Conservation (phyloP, 2,329 filamentous ascomycete species). For the Cytospora piceae region DNA sequence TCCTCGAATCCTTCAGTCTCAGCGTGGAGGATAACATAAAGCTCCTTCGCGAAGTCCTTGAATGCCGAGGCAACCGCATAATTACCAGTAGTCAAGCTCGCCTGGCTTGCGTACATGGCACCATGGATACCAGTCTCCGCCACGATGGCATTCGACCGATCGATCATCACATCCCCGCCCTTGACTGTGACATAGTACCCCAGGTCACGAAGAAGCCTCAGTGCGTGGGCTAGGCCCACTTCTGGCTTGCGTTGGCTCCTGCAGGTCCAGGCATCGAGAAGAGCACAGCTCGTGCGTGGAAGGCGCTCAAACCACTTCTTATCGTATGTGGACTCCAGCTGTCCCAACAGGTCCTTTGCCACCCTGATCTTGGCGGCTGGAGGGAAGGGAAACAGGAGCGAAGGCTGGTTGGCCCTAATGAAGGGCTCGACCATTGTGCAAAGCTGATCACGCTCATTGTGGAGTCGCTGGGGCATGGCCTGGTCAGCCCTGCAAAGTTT, state of each 20-base stretch:
- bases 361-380: not conserved
- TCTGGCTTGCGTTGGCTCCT: not conserved
- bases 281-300: not conserved
- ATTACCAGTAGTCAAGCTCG: not conserved
- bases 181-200: not conserved
- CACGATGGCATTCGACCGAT: constrained; percentile 6
- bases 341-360: not conserved
- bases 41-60: constrained; percentile 1
- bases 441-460: constrained; percentile 34
- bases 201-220: not conserved
- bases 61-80: not conserved
- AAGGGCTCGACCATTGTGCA: constrained; percentile 32
- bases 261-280: not conserved
- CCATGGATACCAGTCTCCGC: not conserved
- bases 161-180: not conserved
- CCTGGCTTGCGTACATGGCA: constrained; percentile 1
- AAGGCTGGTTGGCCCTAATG: not conserved
- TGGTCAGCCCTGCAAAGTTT: constrained; percentile 42
- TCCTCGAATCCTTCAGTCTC: constrained; percentile 5
- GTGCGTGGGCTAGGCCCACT: not conserved
- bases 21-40: not conserved
- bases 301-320: not conserved
- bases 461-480: constrained; percentile 26
- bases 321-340: constrained; percentile 9
- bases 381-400: no score